These are phyloP conservation scores for Kodamaea suecica DNA, from an alignment of 1,139 yeast species.

Conservation along the genomic window DNA sequence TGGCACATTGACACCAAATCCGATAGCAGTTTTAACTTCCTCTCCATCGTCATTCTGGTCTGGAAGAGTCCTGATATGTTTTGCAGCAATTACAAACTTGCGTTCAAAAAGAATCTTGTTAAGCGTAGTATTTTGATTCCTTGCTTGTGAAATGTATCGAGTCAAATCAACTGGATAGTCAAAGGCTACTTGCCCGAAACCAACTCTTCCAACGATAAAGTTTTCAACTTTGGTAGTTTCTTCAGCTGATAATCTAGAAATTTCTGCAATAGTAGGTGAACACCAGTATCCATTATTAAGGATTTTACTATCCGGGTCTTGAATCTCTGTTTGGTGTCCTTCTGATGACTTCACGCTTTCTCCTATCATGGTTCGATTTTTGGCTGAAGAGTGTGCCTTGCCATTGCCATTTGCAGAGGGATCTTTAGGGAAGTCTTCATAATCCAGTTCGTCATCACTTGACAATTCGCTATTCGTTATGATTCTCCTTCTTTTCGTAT, in stretches of 20 bases:
- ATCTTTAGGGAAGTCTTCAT: too few relatives aligned
- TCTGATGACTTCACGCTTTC: conserved; percentile 10
- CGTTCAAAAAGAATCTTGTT: conserved; percentile 37
- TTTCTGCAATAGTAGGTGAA: conserved; percentile 60
- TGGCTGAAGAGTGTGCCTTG: too few relatives aligned
- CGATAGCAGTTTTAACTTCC: conserved; percentile 54
- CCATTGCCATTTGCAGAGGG: not conserved
- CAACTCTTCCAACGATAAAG: conserved; percentile 73
- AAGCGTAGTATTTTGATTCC: conserved; percentile 30
- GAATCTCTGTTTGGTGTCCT: conserved; percentile 9
- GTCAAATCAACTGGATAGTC: conserved; percentile 71
- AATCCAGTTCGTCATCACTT: conserved; percentile 20
- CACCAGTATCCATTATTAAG: conserved; percentile 69
- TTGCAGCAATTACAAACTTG: conserved; percentile 48
- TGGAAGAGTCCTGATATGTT: conserved; percentile 13
- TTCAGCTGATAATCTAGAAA: conserved; percentile 44
- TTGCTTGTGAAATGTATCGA: conserved; percentile 20
- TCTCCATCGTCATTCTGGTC: conserved; percentile 40
- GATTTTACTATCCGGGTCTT: conserved; percentile 9
- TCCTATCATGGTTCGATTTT: conserved; percentile 7
- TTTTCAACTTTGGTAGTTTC: conserved; percentile 59
- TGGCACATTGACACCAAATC: conserved; percentile 78
- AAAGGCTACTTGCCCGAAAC: conserved; percentile 74
- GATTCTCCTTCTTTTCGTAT: conserved; percentile 32
- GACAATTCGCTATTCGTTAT: conserved; percentile 18